These are phyloP conservation scores for Tylopilus plumbeoviolaceoides DNA, from an alignment of 768 basidiomycete species.

Conservation along the genomic window DNA sequence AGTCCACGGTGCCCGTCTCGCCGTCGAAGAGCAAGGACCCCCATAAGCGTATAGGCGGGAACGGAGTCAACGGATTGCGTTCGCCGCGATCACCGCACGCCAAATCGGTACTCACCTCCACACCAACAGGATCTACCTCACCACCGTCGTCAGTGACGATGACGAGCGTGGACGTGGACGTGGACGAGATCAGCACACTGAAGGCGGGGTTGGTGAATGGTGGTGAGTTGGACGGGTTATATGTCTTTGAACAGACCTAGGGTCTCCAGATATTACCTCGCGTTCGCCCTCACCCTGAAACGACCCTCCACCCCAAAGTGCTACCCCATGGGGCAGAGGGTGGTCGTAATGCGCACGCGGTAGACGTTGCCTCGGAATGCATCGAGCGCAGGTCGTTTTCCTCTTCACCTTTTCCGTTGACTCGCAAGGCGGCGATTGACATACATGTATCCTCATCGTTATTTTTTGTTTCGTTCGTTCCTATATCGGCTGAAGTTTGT, in stretches of 20 bases:
- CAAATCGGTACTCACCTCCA: conserved; percentile 4
- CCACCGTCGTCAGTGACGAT: conserved; percentile 22
- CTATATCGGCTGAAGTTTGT: conserved; percentile 15
- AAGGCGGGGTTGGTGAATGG: conserved; percentile 29
- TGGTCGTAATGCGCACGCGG: neutral
- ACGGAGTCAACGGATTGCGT: neutral
- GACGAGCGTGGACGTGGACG: conserved; percentile 18
- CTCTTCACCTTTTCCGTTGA: neutral
- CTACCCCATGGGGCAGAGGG: conserved; percentile 4
- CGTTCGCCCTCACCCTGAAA: neutral
- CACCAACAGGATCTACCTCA: conserved; percentile 9
- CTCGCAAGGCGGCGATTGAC: conserved; percentile 2
- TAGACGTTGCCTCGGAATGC: neutral
- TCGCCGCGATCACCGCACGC: conserved; percentile 10
- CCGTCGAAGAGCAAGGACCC: conserved; percentile 2
- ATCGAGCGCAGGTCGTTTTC: conserved; percentile 1
- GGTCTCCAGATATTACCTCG: neutral
- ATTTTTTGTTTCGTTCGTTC: conserved; percentile 1
- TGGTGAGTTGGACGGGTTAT: conserved; percentile 30
- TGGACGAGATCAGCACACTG: conserved; percentile 15
- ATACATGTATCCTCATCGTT: conserved; percentile 7
- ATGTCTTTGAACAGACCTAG: conserved; percentile 28
- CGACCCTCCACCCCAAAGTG: conserved; percentile 2
- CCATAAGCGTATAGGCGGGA: neutral
- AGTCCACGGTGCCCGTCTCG: conserved; percentile 6